A percentile compares a stretch with the other conserved stretches of the same genome.
Conservation (phyloP, 2,329 filamentous ascomycete species). For the Aspergillus puulaauensis region DNA sequence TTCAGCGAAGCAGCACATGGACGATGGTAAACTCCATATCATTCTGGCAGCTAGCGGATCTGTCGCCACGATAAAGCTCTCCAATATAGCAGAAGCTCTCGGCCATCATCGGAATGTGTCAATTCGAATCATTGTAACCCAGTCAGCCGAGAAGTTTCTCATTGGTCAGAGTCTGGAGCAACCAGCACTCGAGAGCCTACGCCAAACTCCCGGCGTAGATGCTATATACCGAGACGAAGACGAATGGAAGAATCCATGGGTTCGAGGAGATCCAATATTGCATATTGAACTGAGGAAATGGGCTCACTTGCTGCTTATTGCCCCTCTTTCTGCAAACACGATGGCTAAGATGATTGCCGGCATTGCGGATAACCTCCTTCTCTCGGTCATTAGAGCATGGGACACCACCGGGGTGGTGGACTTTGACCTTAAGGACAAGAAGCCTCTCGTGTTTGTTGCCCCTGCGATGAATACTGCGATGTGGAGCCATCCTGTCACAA, state of each 20-base stretch:
- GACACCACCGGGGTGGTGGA: slow-evolving; percentile 69
- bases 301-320: slow-evolving; percentile 78
- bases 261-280: slow-evolving; percentile 72
- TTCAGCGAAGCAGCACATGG: slow-evolving; percentile 16
- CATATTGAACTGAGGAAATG: slow-evolving; percentile 86
- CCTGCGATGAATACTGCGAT: slow-evolving; percentile 88
- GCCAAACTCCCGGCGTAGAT: slow-evolving; percentile 68
- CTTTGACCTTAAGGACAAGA: slow-evolving; percentile 30
- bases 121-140: slow-evolving; percentile 81
- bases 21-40: slow-evolving; percentile 29
- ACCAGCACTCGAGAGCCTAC: slow-evolving; percentile 63
- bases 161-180: slow-evolving; percentile 74
- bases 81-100: slow-evolving; percentile 57
- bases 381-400: slow-evolving; percentile 80
- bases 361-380: slow-evolving; percentile 72
- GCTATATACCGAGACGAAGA: slow-evolving; percentile 79
- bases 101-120: slow-evolving; percentile 57
- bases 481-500: slow-evolving; percentile 83
- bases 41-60: slow-evolving; percentile 68
- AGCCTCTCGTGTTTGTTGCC: slow-evolving; percentile 71
- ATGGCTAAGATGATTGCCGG: slow-evolving; percentile 81
- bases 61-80: slow-evolving; percentile 86
- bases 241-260: slow-evolving; percentile 81
- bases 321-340: slow-evolving; percentile 79
- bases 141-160: slow-evolving; percentile 73